These are phyloP conservation scores for Neurospora tetraspora DNA, from an alignment of 495 filamentous ascomycete species.

Conservation along the genomic window DNA sequence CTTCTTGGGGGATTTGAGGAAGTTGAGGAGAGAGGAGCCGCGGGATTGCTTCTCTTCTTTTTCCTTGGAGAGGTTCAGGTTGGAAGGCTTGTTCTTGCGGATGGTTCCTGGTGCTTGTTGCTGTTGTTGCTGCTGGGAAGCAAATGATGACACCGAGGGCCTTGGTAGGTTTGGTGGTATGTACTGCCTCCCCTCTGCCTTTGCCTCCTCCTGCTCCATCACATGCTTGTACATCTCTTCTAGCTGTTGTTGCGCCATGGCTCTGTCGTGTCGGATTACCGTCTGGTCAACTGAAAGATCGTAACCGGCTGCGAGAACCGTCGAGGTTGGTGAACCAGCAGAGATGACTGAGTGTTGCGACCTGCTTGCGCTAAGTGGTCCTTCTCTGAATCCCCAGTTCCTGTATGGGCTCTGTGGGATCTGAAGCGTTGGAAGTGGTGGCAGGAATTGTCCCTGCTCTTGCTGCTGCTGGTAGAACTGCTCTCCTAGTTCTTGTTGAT, in stretches of 20 bases:
- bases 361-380: conserved; percentile 34
- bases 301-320: conserved; percentile 28
- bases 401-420: conserved; percentile 24
- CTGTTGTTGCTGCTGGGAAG: conserved; percentile 15
- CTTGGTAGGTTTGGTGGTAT: conserved; percentile 23
- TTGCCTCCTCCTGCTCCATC: conserved; percentile 75
- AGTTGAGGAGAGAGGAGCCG: conserved; percentile 40
- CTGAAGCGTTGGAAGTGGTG: neutral
- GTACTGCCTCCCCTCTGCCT: conserved; percentile 34
- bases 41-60: conserved; percentile 35
- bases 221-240: conserved; percentile 86
- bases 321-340: conserved; percentile 35
- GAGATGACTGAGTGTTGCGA: conserved; percentile 42
- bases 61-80: conserved; percentile 29
- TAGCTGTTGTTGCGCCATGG: conserved; percentile 65
- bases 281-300: conserved; percentile 56
- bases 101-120: conserved; percentile 12
- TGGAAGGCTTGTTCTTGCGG: conserved; percentile 37
- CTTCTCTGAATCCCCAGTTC: conserved; percentile 33
- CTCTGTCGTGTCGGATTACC: conserved; percentile 62
- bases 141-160: conserved; percentile 21
- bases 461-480: neutral
- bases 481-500: conserved; percentile 1
- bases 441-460: conserved; percentile 7
- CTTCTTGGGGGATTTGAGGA: conserved; percentile 41